Percentiles rank a stretch among this genome's conserved stretches.
Conservation (phyloP, 495 filamentous ascomycete genomes). For the Mytilinidion resinicola region DNA sequence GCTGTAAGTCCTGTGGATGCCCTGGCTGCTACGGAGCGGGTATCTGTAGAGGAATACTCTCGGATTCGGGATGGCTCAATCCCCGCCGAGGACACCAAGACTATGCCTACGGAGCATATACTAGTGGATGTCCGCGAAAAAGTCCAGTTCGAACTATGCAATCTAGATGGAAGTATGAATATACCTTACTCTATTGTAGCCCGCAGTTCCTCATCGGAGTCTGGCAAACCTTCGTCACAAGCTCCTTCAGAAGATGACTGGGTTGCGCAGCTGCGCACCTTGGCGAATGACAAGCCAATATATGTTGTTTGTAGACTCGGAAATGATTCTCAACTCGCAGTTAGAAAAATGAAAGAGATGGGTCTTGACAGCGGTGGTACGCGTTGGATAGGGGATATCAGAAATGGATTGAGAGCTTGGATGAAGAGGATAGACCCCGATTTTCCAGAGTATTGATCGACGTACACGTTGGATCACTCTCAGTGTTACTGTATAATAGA, state of each 20-base stretch:
- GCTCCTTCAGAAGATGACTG: constrained; percentile 11
- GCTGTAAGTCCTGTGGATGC: constrained; percentile 42
- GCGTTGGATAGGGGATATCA: constrained; percentile 67
- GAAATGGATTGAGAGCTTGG: constrained; percentile 81
- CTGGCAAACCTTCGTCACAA: constrained; percentile 31
- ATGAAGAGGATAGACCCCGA: constrained; percentile 63
- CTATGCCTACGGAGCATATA: constrained; percentile 37
- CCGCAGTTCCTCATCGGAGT: neutral
- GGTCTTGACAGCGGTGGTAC: constrained; percentile 52
- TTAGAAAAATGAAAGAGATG: constrained; percentile 61
- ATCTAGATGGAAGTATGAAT: constrained; percentile 66
- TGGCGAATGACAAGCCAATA: constrained; percentile 41
- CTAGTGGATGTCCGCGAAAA: constrained; percentile 79
- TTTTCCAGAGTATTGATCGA: constrained; percentile 58
- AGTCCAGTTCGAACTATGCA: constrained; percentile 78
- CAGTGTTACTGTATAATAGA: no score
- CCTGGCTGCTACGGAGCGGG: constrained; percentile 54
- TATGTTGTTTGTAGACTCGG: constrained; percentile 81
- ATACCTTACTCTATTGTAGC: constrained; percentile 54
- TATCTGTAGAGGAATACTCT: constrained; percentile 52
- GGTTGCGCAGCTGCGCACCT: constrained; percentile 13
- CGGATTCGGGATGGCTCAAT: constrained; percentile 15
- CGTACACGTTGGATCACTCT: no score
- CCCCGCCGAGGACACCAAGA: constrained; percentile 15
- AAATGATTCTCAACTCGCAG: constrained; percentile 80